Percentiles rank a stretch among this genome's conserved stretches.
These are phyloP conservation scores for Lyophyllum atratum DNA, from an alignment of 768 basidiomycete genomes.

Conservation along the genomic window DNA sequence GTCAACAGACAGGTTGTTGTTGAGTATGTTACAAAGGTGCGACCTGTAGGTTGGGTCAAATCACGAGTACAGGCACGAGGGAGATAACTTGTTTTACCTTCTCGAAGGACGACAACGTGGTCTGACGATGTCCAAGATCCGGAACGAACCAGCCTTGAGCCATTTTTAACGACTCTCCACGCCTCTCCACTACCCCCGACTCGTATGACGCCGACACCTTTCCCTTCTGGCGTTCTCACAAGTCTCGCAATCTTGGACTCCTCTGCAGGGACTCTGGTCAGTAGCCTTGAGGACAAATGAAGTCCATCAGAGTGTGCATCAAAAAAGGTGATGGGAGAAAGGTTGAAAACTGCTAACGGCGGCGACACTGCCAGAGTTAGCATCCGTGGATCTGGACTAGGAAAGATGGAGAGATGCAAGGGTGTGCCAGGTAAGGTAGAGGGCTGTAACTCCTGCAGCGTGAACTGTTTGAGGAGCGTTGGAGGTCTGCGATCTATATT, in stretches of 20 bases:
- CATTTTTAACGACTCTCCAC: conserved; percentile 56
- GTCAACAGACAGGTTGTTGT: conserved; percentile 46
- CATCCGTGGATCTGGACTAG: conserved; percentile 39
- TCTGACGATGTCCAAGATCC: conserved; percentile 60
- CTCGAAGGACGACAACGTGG: conserved; percentile 68
- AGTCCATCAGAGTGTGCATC: conserved; percentile 59
- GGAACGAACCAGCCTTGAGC: conserved; percentile 47
- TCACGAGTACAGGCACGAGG: neutral
- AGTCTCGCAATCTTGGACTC: conserved; percentile 59
- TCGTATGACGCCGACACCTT: conserved; percentile 70
- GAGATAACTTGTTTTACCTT: conserved; percentile 44
- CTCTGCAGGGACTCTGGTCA: conserved; percentile 44
- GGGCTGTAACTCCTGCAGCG: conserved; percentile 64
- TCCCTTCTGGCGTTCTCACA: conserved; percentile 78
- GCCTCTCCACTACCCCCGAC: conserved; percentile 58
- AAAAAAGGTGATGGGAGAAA: conserved; percentile 64
- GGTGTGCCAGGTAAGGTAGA: conserved; percentile 49
- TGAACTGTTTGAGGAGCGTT: conserved; percentile 75
- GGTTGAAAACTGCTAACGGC: conserved; percentile 61
- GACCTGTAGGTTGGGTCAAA: conserved; percentile 37
- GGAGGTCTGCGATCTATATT: conserved; percentile 91
- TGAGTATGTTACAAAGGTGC: conserved; percentile 61
- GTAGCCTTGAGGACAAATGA: conserved; percentile 38
- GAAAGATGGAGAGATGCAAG: conserved; percentile 53
- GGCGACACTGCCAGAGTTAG: conserved; percentile 67